Conservation (phyloP, 2,329 filamentous ascomycete genomes). For the Aaosphaeria pasadenensis region DNA sequence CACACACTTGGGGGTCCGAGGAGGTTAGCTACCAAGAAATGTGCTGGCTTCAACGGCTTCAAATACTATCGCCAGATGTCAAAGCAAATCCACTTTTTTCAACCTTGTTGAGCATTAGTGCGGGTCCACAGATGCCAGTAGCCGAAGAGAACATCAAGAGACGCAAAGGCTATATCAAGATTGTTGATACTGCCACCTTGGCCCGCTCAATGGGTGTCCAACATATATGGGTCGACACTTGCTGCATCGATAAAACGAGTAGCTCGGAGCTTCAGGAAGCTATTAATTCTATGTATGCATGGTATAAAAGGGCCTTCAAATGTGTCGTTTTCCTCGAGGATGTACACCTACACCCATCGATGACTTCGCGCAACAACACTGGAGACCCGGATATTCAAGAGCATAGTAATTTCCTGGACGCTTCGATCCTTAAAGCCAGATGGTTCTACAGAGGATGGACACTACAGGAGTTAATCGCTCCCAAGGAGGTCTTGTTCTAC, state of each 20-base stretch:
- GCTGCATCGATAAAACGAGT: conserved; percentile 12
- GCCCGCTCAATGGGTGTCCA: not conserved
- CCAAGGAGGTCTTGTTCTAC: conserved; percentile 7
- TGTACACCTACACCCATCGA: not conserved
- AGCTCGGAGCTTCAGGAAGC: conserved; percentile 11
- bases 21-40: conserved; percentile 8
- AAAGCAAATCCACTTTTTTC: not conserved
- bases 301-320: conserved; percentile 9
- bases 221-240: conserved; percentile 13
- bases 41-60: conserved; percentile 1
- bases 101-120: not conserved
- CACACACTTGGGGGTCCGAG: conserved; percentile 6
- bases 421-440: conserved; percentile 7
- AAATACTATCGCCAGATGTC: not conserved
- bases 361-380: conserved; percentile 2
- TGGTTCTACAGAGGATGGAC: conserved; percentile 9
- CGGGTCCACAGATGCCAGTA: not conserved
- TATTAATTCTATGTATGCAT: conserved; percentile 17
- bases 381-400: conserved; percentile 11
- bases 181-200: conserved; percentile 4
- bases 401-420: conserved; percentile 15
- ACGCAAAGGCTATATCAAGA: conserved; percentile 4
- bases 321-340: conserved; percentile 13
- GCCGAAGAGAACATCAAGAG: conserved; percentile 1
- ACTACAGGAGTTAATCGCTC: conserved; percentile 44